phyloP scores from a whole-genome alignment of 2,329 filamentous ascomycete genomes.

The Harringtonia lauricola region DNA sequence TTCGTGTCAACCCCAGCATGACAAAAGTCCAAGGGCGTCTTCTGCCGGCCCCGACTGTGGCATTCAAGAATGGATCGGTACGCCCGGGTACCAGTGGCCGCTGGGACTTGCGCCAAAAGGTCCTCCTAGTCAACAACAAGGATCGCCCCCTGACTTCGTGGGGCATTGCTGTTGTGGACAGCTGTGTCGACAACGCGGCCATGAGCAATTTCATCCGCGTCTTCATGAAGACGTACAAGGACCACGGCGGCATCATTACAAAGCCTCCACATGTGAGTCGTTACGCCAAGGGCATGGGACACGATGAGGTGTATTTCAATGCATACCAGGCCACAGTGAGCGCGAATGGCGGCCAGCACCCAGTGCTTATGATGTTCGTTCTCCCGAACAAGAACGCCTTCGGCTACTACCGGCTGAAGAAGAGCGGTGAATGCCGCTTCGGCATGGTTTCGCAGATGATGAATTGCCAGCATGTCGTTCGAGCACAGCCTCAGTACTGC shows the following conservation, averaged over 20 bases:
- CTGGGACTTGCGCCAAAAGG: slow-evolving; percentile 79
- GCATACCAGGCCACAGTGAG: slow-evolving; percentile 43
- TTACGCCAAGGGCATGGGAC: slow-evolving; percentile 15
- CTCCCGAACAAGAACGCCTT: slow-evolving; percentile 59
- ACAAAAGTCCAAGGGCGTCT: slow-evolving; percentile 59
- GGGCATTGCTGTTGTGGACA: slow-evolving; percentile 59
- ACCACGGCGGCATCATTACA: slow-evolving; percentile 36
- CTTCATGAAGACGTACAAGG: slow-evolving; percentile 35
- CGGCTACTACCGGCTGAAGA: slow-evolving; percentile 79
- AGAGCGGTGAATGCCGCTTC: slow-evolving; percentile 73
- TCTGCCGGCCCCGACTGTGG: slow-evolving; percentile 58
- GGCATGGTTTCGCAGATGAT: slow-evolving; percentile 78
- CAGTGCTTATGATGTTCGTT: slow-evolving; percentile 73
- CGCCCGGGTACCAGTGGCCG: slow-evolving; percentile 60
- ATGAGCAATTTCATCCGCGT: slow-evolving; percentile 41
- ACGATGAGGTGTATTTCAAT: slow-evolving; percentile 37
- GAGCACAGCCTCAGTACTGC: slow-evolving; percentile 70
- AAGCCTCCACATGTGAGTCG: slow-evolving; percentile 21
- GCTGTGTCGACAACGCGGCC: slow-evolving; percentile 42
- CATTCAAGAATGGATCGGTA: slow-evolving; percentile 47
- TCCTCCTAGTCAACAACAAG: slow-evolving; percentile 57
- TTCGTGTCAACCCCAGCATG: slow-evolving; percentile 56
- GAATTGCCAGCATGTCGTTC: slow-evolving; percentile 57
- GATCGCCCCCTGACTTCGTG: slow-evolving; percentile 52
- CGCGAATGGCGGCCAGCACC: slow-evolving; percentile 40